Percentiles rank a stretch among this genome's conserved stretches.
These are phyloP conservation scores for Kodamaea arcana DNA, from an alignment of 1,139 yeast species.

Conservation along the genomic window DNA sequence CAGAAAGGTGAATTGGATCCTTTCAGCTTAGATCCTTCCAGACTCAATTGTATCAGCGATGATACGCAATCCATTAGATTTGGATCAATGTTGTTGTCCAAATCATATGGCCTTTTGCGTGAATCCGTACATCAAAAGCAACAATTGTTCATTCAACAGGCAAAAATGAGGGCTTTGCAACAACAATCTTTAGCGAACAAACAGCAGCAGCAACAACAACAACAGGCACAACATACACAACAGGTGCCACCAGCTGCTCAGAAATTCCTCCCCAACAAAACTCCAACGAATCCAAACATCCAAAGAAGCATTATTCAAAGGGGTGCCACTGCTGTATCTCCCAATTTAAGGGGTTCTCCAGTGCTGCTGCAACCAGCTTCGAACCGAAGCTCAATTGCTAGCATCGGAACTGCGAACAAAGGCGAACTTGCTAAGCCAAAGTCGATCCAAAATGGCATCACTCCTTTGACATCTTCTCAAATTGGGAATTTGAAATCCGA, in stretches of 20 bases:
- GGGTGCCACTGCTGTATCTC: constrained; percentile 1
- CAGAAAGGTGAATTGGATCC: constrained; percentile 49
- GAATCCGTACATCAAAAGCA: constrained; percentile 49
- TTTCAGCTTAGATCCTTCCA: constrained; percentile 61
- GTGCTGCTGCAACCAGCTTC: constrained; percentile 1
- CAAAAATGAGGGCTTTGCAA: constrained; percentile 44
- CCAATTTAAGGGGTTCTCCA: constrained; percentile 1
- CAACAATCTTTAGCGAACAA: constrained; percentile 29
- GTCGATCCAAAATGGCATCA: neutral
- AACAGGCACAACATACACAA: constrained; percentile 23
- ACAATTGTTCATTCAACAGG: constrained; percentile 41
- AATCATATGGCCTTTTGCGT: constrained; percentile 69
- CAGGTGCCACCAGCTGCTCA: constrained; percentile 18
- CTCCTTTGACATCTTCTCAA: constrained; percentile 6
- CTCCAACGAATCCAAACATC: constrained; percentile 1
- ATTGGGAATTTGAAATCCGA: constrained; percentile 7
- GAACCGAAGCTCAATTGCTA: constrained; percentile 1
- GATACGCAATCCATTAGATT: constrained; percentile 88
- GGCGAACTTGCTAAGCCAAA: neutral
- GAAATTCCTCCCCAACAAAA: constrained; percentile 1
- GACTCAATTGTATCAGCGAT: constrained; percentile 74
- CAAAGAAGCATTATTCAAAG: constrained; percentile 4
- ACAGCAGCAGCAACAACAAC: constrained; percentile 45
- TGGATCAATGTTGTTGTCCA: constrained; percentile 85
- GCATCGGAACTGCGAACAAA: neutral